These are phyloP conservation scores for Toxoplasma gondii DNA, from an alignment of 169 alveolate species.

Conservation along the genomic window DNA sequence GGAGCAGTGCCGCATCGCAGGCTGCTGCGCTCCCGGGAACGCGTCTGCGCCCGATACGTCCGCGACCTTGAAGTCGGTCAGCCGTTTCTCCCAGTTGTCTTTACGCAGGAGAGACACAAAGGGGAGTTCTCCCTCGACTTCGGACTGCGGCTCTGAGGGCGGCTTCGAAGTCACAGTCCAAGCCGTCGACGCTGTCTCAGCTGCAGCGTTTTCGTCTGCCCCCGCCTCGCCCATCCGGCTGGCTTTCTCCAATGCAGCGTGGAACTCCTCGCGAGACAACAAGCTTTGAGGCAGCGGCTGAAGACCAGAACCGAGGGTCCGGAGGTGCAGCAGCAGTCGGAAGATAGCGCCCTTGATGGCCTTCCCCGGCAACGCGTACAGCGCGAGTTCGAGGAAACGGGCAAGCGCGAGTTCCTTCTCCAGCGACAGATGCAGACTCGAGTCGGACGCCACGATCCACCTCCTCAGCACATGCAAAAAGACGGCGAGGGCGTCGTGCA, in stretches of 20 bases:
- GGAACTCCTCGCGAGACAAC: background rate
- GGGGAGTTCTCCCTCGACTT: background rate
- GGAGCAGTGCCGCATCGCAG: constrained; percentile 56
- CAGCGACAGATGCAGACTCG: background rate
- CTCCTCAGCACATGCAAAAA: background rate
- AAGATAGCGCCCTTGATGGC: background rate
- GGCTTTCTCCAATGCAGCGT: background rate
- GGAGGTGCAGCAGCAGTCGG: background rate
- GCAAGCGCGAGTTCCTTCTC: background rate
- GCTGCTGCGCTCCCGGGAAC: constrained; percentile 49
- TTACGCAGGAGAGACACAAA: background rate
- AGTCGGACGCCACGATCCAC: background rate
- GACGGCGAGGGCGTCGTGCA: constrained; percentile 23
- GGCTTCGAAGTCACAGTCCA: background rate
- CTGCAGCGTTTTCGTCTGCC: background rate
- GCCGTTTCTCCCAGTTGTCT: background rate
- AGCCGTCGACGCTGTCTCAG: background rate
- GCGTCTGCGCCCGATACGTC: constrained; percentile 29
- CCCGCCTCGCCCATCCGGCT: background rate
- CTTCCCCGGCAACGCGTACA: constrained; percentile 5
- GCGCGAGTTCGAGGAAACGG: background rate
- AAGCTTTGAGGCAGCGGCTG: background rate
- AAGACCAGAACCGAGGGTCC: background rate
- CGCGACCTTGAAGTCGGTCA: background rate
- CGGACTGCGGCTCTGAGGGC: background rate